phyloP scores from a whole-genome alignment of 148 eudicot species.

The Nepenthes gracilis region DNA sequence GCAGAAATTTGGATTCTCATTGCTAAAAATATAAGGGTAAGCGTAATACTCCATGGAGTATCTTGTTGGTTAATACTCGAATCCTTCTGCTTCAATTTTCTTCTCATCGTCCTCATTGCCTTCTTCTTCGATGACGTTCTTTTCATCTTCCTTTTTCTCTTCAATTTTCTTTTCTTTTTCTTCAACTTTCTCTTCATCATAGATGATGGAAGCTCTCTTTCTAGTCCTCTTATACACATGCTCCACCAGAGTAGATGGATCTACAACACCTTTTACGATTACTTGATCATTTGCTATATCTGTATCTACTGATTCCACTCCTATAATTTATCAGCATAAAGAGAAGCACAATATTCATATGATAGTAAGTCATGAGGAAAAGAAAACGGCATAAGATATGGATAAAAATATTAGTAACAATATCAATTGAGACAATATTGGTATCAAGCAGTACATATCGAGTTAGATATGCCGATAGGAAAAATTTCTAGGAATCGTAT shows the following conservation, averaged over 20 bases:
- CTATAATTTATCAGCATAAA: slow-evolving; percentile 15
- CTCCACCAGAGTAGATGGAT: slow-evolving; percentile 32
- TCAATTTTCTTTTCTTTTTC: slow-evolving; percentile 17
- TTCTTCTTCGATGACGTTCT: slow-evolving; percentile 8
- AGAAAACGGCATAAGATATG: too few relatives aligned
- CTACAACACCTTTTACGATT: slow-evolving; percentile 34
- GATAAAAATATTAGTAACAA: too few relatives aligned
- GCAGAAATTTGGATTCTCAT: slow-evolving; percentile 71
- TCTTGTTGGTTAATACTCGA: slow-evolving; percentile 29
- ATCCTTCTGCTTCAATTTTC: slow-evolving; percentile 17
- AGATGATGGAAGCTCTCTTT: slow-evolving; percentile 39
- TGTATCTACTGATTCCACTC: slow-evolving; percentile 52
- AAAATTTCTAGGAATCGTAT: too few relatives aligned
- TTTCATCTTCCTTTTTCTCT: slow-evolving; percentile 14
- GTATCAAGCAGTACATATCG: too few relatives aligned
- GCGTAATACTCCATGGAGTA: slow-evolving; percentile 26
- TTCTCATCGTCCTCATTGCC: slow-evolving; percentile 12
- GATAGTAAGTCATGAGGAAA: too few relatives aligned
- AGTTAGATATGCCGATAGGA: too few relatives aligned
- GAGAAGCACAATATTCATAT: too few relatives aligned
- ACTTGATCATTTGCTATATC: slow-evolving; percentile 45
- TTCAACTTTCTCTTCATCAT: slow-evolving; percentile 21
- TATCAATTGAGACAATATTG: too few relatives aligned
- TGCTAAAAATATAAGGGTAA: slow-evolving; percentile 57
- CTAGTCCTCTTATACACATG: slow-evolving; percentile 42